Base-by-base conservation (phyloP, 139 green algal species). In the Chlorella sp. region DNA sequence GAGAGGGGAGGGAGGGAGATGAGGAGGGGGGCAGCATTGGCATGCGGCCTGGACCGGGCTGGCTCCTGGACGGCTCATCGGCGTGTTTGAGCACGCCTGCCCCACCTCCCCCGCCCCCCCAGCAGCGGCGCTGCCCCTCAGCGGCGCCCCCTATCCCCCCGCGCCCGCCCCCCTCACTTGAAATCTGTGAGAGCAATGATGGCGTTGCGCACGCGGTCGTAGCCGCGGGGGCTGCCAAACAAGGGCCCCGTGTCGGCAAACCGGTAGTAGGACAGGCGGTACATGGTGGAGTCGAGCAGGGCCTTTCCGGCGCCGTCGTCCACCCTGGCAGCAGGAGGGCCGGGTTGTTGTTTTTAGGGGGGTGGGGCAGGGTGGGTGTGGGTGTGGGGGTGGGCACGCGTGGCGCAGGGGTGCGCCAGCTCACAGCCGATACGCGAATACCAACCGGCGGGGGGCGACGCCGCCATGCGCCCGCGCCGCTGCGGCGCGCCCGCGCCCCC, bases 191-290 rank as follows among this genome's bases (percentile, higher is more conserved):
- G 83, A 42, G 91, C 94, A 33, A 98, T 96, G 56, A 90, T 78
- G 4, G 83, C 83, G 50, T 91, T 77, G 51, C 94, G 88, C 62
- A 98, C 94, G 7, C 94, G 87, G 81, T 98, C 94, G 21, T 86
- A 92, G 45, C 91, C 94, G 87, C n/a, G 77, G 84, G 46, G 53
- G 60, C 31, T 45, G 19, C 79, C 79, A 45, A 76, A 65, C 66
- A 88, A 75, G 63, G 85, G 42, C 14, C 82, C 76, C 25, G 80
- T 80, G 8, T 94, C 86, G 23, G 89, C 87, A 87, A 93, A 97
- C 59, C 89, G 88, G 80, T 97, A 94, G 87, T 98, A 98, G 3
- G 80, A 93, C 56, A 98, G 90, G 82, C 94, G 76, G 73, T 95
- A 96, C 89, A 96, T 93, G 67, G 91, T 77, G 58, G 73, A 87